Percentiles rank a stretch among this genome's conserved stretches.
Conservation (phyloP, 163 green algal species). For the Volvox carteri region DNA sequence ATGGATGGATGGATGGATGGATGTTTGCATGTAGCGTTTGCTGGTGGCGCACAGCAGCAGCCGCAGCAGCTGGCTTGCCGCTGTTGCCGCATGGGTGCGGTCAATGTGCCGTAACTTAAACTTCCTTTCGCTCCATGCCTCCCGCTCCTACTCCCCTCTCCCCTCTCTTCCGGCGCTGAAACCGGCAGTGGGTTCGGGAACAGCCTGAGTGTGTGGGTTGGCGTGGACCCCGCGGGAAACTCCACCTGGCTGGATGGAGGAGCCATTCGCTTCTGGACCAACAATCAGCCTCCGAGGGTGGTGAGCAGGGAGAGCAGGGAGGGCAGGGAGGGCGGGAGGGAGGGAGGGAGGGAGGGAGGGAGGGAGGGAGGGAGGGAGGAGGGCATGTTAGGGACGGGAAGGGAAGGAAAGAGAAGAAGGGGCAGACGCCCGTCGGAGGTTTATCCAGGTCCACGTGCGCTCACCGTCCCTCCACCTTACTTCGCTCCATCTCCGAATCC, state of each 20-base stretch:
- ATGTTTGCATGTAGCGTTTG: too few relatives aligned
- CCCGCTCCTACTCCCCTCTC: not conserved
- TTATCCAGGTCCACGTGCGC: too few relatives aligned
- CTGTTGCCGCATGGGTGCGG: too few relatives aligned
- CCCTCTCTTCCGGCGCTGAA: too few relatives aligned
- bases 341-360: not conserved
- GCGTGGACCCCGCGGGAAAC: constrained; percentile 1
- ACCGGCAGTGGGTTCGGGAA: not conserved
- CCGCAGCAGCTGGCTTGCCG: too few relatives aligned
- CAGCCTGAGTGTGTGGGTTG: constrained; percentile 16
- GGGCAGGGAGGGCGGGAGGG: not conserved
- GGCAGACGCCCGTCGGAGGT: too few relatives aligned
- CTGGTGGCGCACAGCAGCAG: too few relatives aligned
- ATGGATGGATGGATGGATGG: too few relatives aligned
- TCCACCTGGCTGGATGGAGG: constrained; percentile 19
- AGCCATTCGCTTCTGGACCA: not conserved
- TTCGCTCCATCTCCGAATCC: not conserved
- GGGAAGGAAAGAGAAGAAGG: too few relatives aligned
- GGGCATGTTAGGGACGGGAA: too few relatives aligned
- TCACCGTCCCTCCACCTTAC: not conserved
- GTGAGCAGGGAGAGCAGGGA: not conserved
- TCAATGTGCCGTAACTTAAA: not conserved
- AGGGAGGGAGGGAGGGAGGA: too few relatives aligned
- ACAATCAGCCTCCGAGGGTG: not conserved
- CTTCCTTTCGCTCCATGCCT: not conserved